phyloP scores from a whole-genome alignment of 805 yeast genomes.

The Candida chilensis region DNA sequence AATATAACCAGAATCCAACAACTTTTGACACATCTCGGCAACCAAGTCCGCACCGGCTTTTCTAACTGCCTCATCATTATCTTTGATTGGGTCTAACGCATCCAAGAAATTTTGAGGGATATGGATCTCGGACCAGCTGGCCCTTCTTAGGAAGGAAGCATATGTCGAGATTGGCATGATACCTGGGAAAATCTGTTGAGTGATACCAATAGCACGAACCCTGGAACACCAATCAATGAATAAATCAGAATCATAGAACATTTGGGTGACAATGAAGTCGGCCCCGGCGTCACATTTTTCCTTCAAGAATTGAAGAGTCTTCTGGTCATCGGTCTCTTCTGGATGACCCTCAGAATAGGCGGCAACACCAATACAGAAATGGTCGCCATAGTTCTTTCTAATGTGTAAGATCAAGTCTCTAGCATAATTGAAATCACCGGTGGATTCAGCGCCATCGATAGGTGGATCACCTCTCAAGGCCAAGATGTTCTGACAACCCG shows the following conservation, averaged over 20 bases:
- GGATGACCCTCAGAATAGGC: constrained; percentile 98
- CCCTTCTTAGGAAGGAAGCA: constrained; percentile 86
- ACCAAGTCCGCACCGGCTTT: constrained; percentile 77
- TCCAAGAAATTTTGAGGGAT: constrained; percentile 70
- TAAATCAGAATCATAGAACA: constrained; percentile 90
- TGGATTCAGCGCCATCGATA: constrained; percentile 57
- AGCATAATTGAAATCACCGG: constrained; percentile 84
- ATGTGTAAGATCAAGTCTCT: constrained; percentile 79
- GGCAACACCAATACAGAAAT: constrained; percentile 93
- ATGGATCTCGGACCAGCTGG: constrained; percentile 83
- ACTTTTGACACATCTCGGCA: constrained; percentile 70
- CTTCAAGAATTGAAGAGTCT: constrained; percentile 52
- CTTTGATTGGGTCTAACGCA: constrained; percentile 72
- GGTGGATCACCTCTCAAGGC: constrained; percentile 98
- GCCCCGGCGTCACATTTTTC: constrained; percentile 94
- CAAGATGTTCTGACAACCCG: constrained; percentile 92
- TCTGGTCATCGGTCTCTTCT: constrained; percentile 55
- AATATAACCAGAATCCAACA: constrained; percentile 63
- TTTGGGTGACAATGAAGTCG: constrained; percentile 87
- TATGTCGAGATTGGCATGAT: constrained; percentile 98
- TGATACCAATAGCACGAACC: constrained; percentile 64
- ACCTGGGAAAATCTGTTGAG: constrained; percentile 90
- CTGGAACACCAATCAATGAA: constrained; percentile 76
- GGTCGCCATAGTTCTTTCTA: constrained; percentile 67
- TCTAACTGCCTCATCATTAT: constrained; percentile 84